Conservation (phyloP, 495 filamentous ascomycete species). For the Penicillium cataractarum region DNA sequence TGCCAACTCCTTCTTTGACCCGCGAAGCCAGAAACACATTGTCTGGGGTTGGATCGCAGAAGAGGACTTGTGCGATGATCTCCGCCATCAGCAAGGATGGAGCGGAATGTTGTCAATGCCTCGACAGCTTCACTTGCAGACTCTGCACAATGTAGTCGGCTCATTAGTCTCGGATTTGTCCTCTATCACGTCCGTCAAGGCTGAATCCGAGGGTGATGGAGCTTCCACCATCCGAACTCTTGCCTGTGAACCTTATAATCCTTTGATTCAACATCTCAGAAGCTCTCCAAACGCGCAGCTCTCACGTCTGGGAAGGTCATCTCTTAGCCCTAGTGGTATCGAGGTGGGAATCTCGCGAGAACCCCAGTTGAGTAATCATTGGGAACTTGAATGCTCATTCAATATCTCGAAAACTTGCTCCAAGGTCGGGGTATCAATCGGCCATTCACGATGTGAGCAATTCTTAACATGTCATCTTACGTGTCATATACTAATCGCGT, state of each 20-base stretch:
- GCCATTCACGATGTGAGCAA: constrained; percentile 5
- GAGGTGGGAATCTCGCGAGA: neutral
- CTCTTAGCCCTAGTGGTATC: neutral
- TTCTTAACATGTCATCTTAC: neutral
- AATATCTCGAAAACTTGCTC: constrained; percentile 10
- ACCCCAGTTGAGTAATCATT: neutral
- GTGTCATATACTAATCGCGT: neutral
- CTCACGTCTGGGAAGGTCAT: neutral
- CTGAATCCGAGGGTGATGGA: neutral
- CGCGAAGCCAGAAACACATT: constrained; percentile 15
- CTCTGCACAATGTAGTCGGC: constrained; percentile 4
- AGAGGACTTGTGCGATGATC: constrained; percentile 19
- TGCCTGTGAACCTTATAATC: constrained; percentile 8
- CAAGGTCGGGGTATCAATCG: constrained; percentile 5
- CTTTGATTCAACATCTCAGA: constrained; percentile 5
- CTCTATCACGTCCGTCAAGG: constrained; percentile 3
- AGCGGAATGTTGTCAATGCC: constrained; percentile 21
- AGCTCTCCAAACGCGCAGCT: neutral
- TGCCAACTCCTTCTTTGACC: constrained; percentile 24
- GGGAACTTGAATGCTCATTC: constrained; percentile 14
- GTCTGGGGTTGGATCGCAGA: constrained; percentile 23
- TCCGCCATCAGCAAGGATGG: constrained; percentile 22
- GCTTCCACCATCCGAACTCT: constrained; percentile 10
- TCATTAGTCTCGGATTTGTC: constrained; percentile 4
- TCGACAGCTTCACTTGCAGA: constrained; percentile 14